Base-by-base conservation (phyloP, 83 land plant species). In the Larix sibirica region DNA sequence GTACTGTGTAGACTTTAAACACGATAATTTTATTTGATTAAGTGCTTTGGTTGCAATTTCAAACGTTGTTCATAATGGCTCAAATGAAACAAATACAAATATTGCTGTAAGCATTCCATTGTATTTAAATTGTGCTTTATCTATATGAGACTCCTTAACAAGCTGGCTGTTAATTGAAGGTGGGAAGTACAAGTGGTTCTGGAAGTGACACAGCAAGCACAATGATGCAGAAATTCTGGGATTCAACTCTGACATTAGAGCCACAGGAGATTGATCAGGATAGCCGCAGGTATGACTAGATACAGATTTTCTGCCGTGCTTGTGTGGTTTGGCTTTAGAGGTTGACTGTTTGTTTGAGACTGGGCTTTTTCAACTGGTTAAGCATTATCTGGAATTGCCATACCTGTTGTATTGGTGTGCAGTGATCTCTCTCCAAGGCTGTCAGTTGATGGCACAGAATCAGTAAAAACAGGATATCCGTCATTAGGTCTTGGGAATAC, bases 191-290 rank as follows among this genome's bases (percentile, higher is more conserved):
- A 65, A 84, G 87, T 79, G 93, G 90, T 50, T 86, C 90, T 77
- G 88, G 82, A 59, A 92, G 90, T 92, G 91, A 93, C 70, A 81
- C 89, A 81, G 93, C 93, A 77, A 90, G 86, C 79, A 88, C 94
- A 64, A 94, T 97, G 96, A 87, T 97, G 91, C 99, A 97, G 82
- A 97, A 93, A 85, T 97, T 97, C 82, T 97, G 98, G 98, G 99
- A 97, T 84, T 97, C 99, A 16, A 94, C 99, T 10, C 87, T 97
- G 82, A 87, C 95, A 36, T 66, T 93, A 74, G 99, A 96, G 68
- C 60, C 95, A 79, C 86, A 88, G 6, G 98, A 97, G 73, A 98
- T 96, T 85, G 94, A 91, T 20, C 94, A 68, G 84, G 99, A 95
- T 69, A 89, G 90, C 21, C 96, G 86, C 59, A 96, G 99, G 99